Evolutionary conservation across 164 flowering plant genomes (phyloP).

Genomic region (Sextonia rubra): DNA sequence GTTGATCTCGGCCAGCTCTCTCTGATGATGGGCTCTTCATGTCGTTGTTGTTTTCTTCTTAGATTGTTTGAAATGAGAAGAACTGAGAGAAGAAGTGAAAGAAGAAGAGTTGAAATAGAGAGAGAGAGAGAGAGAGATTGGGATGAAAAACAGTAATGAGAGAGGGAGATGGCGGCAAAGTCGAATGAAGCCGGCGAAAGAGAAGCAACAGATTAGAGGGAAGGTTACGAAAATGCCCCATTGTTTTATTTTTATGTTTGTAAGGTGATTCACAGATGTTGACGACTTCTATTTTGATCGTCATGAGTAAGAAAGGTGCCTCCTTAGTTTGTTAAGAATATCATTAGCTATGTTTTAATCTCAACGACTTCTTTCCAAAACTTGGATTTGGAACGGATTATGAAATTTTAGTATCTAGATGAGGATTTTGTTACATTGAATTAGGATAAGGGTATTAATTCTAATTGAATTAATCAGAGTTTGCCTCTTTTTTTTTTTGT

Average conservation of each 20-base stretch:
- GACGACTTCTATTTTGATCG: neutral
- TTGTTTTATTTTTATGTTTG: too few species aligned
- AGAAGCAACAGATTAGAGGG: neutral
- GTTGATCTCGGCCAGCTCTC: constrained; percentile 17
- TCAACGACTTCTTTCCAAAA: too few species aligned
- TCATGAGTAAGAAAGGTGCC: too few species aligned
- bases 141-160: neutral
- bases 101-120: neutral
- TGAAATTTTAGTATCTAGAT: too few species aligned
- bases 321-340: too few species aligned
- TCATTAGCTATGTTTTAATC: too few species aligned
- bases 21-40: neutral
- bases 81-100: neutral
- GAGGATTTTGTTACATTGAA: too few species aligned
- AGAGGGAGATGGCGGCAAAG: neutral
- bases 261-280: too few species aligned
- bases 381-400: too few species aligned
- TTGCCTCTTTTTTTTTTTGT: too few species aligned
- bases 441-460: too few species aligned
- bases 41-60: neutral
- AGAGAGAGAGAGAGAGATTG: neutral
- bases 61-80: neutral
- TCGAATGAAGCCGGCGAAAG: neutral
- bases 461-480: too few species aligned
- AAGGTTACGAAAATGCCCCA: neutral